A percentile compares a stretch with the other conserved stretches of the same genome.
phyloP scores from a whole-genome alignment of 2,329 filamentous ascomycete species.

The Neospermospora avenae region DNA sequence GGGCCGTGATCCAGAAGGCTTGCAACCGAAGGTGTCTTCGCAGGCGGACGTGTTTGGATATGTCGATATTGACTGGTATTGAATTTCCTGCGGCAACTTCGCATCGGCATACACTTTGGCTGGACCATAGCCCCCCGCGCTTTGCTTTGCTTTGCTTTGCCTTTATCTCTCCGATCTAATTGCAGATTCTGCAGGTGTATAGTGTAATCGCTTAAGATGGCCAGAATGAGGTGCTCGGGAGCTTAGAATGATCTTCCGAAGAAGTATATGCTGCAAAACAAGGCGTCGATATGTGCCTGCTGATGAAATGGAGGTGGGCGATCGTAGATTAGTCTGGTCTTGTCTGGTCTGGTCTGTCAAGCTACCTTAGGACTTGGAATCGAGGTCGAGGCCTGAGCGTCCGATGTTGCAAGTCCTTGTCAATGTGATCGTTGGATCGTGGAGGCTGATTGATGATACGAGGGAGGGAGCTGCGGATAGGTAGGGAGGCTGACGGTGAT shows the following conservation, averaged over 20 bases:
- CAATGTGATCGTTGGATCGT: not conserved
- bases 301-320: not conserved
- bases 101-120: not conserved
- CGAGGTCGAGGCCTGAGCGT: not conserved
- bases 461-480: not conserved
- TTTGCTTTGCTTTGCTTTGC: too few relatives aligned
- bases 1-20: slow-evolving; percentile 53
- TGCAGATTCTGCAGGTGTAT: not conserved
- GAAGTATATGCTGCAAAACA: not conserved
- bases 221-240: not conserved
- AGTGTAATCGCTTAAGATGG: not conserved
- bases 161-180: not conserved
- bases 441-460: not conserved
- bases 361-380: too few relatives aligned
- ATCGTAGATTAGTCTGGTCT: too few relatives aligned
- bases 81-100: not conserved
- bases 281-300: not conserved
- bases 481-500: not conserved
- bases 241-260: not conserved
- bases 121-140: slow-evolving; percentile 4
- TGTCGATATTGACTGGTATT: slow-evolving; percentile 3
- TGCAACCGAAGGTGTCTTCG: slow-evolving; percentile 45
- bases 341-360: not conserved
- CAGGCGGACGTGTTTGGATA: slow-evolving; percentile 27
- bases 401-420: not conserved